Base-by-base conservation (phyloP, 805 yeast species). In the Brettanomyces sp. region DNA sequence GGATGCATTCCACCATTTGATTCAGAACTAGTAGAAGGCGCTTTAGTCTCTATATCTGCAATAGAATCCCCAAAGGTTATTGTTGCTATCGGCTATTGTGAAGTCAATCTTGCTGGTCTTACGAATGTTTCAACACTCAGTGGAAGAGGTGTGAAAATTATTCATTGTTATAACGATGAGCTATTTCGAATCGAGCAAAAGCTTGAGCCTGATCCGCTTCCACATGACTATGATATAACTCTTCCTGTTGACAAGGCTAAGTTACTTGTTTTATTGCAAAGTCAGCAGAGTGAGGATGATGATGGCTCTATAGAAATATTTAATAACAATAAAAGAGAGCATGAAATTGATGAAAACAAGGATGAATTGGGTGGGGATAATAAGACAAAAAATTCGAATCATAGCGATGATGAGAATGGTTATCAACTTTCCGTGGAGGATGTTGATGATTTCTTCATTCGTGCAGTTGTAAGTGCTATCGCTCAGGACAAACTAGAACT, bases 101-200 rank as follows among this genome's bases (percentile, higher is more conserved):
- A 64, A 36, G 47, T 73, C 52, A 73, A 82, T 53, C 51, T 86
- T 52, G 59, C 65, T 3, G 60, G 64, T 2, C 63, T 68, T 42
- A 62, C 65, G 37, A 57, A 68, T 44, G 83, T 77, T 1, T 63
- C 73, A n/a, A 68, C 74, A 13, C 34, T 21, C 5, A 72, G 73
- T 13, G 99, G 98, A 11, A 77, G 84, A 30, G 96, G 93, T 0
- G 95, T 90, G 0, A 71, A 74, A 42, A 67, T 88, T 4, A 54
- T 79, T n/a, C 95, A 88, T 54, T 72, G 72, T 32, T 60, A 74
- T 14, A 82, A 77, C 3, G 99, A 91, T 59, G 77, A 74, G 45
- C 66, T 91, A 43, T 75, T 68, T 42, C 66, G 66, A 34, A 55
- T 76, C 49, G 77, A 77, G 42, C 77, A 78, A 8, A 35, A 35